phyloP scores from a whole-genome alignment of 2,329 filamentous ascomycete genomes.

The Aspergillus luchuensis region DNA sequence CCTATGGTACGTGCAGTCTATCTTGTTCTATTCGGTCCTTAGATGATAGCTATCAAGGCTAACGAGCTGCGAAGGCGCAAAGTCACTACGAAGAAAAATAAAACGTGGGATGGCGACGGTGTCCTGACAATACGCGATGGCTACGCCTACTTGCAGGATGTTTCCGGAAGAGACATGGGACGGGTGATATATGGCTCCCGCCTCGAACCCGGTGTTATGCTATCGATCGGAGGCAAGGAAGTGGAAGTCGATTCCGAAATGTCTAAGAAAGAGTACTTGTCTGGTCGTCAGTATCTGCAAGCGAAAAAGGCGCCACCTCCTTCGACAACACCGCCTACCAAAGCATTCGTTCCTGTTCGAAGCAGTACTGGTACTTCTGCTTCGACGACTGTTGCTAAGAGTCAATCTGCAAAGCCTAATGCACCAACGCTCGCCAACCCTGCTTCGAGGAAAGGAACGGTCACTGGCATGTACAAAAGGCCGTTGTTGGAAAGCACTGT shows the following conservation, averaged over 20 bases:
- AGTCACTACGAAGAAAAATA: conserved; percentile 71
- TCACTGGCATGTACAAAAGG: conserved; percentile 60
- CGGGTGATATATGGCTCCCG: conserved; percentile 57
- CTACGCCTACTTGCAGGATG: conserved; percentile 63
- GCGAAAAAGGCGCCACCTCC: conserved; percentile 28
- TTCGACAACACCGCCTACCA: conserved; percentile 20
- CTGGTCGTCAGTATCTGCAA: conserved; percentile 31
- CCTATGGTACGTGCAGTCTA: conserved; percentile 42
- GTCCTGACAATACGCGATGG: conserved; percentile 61
- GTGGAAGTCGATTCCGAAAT: conserved; percentile 67
- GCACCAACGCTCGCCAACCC: conserved; percentile 28
- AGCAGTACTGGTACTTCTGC: conserved; percentile 13
- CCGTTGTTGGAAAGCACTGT: conserved; percentile 60
- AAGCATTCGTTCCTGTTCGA: conserved; percentile 23
- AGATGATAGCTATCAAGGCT: conserved; percentile 1
- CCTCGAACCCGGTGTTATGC: conserved; percentile 60
- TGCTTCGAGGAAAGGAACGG: conserved; percentile 45
- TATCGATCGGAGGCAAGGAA: conserved; percentile 68
- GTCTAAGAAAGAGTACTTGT: conserved; percentile 60
- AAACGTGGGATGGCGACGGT: conserved; percentile 76
- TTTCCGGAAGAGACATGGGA: conserved; percentile 65
- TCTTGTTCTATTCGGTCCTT: background rate
- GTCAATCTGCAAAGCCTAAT: conserved; percentile 16
- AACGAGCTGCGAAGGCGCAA: conserved; percentile 57
- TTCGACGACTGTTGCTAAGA: conserved; percentile 16